phyloP scores from a whole-genome alignment of 768 basidiomycete species.

The Podaxis sp. region DNA sequence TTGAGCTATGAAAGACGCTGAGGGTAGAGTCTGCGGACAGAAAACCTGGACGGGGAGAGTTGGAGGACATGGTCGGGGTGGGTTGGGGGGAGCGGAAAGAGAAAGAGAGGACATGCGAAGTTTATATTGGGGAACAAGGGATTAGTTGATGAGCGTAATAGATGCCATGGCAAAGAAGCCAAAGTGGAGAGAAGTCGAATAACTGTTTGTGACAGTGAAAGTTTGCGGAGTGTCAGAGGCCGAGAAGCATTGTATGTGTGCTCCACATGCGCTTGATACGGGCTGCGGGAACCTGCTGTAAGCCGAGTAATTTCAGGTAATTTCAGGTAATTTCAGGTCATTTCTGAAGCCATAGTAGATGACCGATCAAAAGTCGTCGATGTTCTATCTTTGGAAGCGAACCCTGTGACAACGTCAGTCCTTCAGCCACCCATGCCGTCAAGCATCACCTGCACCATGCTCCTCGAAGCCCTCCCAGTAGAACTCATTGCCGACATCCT shows the following conservation, averaged over 20 bases:
- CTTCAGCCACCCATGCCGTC: background rate
- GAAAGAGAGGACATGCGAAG: constrained; percentile 10
- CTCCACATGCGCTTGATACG: background rate
- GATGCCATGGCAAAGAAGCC: constrained; percentile 8
- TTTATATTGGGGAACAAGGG: background rate
- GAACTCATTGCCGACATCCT: constrained; percentile 74
- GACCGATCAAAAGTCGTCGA: background rate
- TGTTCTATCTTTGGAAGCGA: constrained; percentile 2
- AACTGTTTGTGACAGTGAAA: background rate
- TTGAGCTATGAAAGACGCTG: constrained; percentile 26
- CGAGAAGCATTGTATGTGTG: background rate
- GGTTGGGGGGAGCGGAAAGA: constrained; percentile 16
- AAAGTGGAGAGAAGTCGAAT: background rate
- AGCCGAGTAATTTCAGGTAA: background rate
- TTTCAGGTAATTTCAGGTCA: no score
- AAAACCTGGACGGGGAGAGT: constrained; percentile 24
- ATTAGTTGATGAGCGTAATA: constrained; percentile 8
- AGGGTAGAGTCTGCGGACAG: constrained; percentile 27
- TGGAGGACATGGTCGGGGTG: constrained; percentile 25
- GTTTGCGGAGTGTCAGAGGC: background rate
- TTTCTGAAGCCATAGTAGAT: background rate
- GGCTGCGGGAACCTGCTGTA: background rate
- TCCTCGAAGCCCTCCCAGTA: constrained; percentile 59
- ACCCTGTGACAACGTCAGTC: background rate
- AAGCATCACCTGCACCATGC: constrained; percentile 16